Base-by-base conservation (phyloP, 2,329 filamentous ascomycete species). In the Botrytis sinoallii region DNA sequence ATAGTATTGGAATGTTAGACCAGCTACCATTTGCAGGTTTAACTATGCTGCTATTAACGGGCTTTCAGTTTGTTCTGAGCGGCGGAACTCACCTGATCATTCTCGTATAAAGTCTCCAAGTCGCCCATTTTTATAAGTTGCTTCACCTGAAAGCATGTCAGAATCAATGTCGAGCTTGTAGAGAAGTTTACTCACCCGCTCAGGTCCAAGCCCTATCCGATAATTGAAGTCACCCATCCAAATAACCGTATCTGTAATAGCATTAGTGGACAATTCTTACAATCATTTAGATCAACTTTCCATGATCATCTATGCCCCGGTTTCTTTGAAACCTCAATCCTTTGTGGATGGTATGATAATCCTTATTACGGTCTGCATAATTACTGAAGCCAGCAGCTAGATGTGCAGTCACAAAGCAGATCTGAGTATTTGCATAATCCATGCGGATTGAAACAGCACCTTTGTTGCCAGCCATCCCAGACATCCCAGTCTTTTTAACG, bases 221-320 rank as follows among this genome's bases (percentile, higher is more conserved):
- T 99, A 99, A 81, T 99, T 99, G 85, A 99, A 99, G 82, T 99
- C 96, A 8, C 96, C 96, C 60, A 98, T 88, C 95, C 96, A 99
- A 71, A 98, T 91, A 52, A 98, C 91, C 35, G 93, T 88, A 77
- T 91, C 89, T 79, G 87, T 63, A 40, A 52, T 59, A 75, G 55
- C 75, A 76, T 81, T 76, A 83, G 78, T 46, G 64, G 48, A 22
- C 9, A 55, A 48, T 22, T 57, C 16, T 25, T 38, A 14, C 22
- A 52, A 10, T 25, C 46, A 57, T 14, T 38, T 18, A 6, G 61
- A 48, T 29, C 22, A 16, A 38, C 82, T 76, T 83, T 89, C 91
- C 94, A 81, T 99, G 96, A 81, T 98, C 92, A 78, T 96, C 93
- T 75, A 99, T 98, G 8, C 92, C 89, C 73, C 94, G 87, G 79